phyloP scores from a whole-genome alignment of 108 stramenopile species.

The Nitzschia sp. region DNA sequence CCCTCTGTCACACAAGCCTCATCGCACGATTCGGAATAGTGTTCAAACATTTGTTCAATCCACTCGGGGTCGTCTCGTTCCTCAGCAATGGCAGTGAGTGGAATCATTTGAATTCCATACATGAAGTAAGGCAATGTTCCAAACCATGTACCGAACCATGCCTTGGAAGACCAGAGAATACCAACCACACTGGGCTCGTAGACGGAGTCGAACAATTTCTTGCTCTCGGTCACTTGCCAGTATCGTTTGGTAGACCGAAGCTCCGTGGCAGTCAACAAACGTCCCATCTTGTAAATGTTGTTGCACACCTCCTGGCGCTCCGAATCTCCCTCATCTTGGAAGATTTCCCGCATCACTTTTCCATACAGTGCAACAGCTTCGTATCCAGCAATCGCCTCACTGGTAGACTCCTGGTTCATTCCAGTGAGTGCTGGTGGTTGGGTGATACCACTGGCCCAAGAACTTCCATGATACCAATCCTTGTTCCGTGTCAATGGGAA shows the following conservation, averaged over 20 bases:
- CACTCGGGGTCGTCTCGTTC: conserved; percentile 66
- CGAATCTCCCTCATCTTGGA: conserved; percentile 32
- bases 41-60: conserved; percentile 64
- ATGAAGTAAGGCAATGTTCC: conserved; percentile 57
- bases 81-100: conserved; percentile 80
- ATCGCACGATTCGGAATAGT: conserved; percentile 71
- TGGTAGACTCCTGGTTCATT: conserved; percentile 88
- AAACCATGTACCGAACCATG: conserved; percentile 70
- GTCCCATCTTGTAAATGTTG: conserved; percentile 60
- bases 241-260: conserved; percentile 76
- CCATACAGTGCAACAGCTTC: conserved; percentile 89
- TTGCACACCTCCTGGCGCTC: conserved; percentile 43
- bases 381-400: conserved; percentile 90
- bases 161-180: conserved; percentile 71
- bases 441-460: conserved; percentile 82
- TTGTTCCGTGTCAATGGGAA: conserved; percentile 86
- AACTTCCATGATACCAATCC: conserved; percentile 77
- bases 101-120: conserved; percentile 79
- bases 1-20: conserved; percentile 46
- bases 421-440: conserved; percentile 73
- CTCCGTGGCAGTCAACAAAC: conserved; percentile 76
- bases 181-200: conserved; percentile 68
- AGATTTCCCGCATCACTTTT: conserved; percentile 50
- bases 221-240: conserved; percentile 72
- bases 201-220: conserved; percentile 40